Evolutionary conservation across 2,329 filamentous ascomycete species (phyloP), one percentile per base, ranked within the genome.

Genomic region (Hypoxylon sp.): DNA sequence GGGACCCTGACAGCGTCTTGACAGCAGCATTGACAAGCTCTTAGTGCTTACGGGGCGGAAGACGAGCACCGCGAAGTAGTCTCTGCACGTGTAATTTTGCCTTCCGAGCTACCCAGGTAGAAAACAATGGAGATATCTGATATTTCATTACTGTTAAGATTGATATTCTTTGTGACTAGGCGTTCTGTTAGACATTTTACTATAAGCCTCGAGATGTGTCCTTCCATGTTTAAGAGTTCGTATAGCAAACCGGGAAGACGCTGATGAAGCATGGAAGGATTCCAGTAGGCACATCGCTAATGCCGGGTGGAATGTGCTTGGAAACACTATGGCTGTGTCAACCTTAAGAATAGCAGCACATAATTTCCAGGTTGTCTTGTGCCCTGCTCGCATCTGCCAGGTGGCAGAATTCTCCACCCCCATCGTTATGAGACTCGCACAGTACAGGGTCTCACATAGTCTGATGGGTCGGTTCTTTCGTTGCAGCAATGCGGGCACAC

Each of bases 401-500:
- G 58, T 70, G 68, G 61, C 68, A 65, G 28, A 34, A 64, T 48
- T 60, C 65, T 49, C 66, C 60, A 60, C 60, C 19, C 57, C 19
- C 53, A 36, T 59, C 59, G 19, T 45, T 30, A 49, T 57, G 50
- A 58, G 50, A 60, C 53, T 64, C 63, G 63, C 68, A 70, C 65
- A 48, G 65, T 68, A 36, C 23, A 50, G 11, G 23, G 57, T 63
- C 60, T 67, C 56, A 48, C 63, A 43, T 55, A 61, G 49, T 63
- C 50, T 62, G 49, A 60, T 51, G 60, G 67, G 67, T 63, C 49
- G 57, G 68, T 68, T 59, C 65, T 63, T 60, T 67, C 46, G 65
- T 67, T 60, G 66, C 53, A 68, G 70, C 68, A 69, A 73, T 74
- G 66, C 58, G 60, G 55, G 62, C 68, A 56, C 67, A 55, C 61